Percentiles rank a stretch among this genome's conserved stretches.
Conservation (phyloP, 78 protist genomes). For the Paulinella micropora region DNA sequence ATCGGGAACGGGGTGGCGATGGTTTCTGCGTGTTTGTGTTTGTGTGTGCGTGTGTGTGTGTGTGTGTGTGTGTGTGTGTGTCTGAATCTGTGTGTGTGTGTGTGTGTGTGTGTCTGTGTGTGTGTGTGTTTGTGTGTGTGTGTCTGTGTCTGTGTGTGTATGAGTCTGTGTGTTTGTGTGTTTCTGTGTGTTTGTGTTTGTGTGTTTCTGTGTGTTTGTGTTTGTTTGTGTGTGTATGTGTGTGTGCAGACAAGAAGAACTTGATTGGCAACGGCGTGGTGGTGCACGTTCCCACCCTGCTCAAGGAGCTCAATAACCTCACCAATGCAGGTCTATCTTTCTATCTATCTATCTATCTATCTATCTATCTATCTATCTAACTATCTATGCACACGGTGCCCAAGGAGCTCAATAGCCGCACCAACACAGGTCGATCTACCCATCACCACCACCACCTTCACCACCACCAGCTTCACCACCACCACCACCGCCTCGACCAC, state of each 20-base stretch:
- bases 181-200: not conserved
- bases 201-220: not conserved
- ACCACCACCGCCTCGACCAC: no score
- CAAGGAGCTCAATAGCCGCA: no score
- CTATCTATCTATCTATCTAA: not conserved
- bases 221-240: not conserved
- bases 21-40: not conserved
- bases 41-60: not conserved
- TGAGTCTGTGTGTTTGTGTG: not conserved
- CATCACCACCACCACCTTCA: no score
- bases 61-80: not conserved
- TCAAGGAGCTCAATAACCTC: slow-evolving; percentile 47
- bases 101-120: slow-evolving; percentile 1
- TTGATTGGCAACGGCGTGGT: slow-evolving; percentile 78
- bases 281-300: slow-evolving; percentile 63
- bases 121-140: not conserved
- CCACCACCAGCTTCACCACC: no score
- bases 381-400: not conserved
- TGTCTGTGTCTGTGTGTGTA: not conserved
- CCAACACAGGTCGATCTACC: no score
- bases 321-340: not conserved
- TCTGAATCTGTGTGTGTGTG: not conserved
- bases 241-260: not conserved
- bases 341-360: not conserved
- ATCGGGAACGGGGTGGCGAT: not conserved